A percentile compares a stretch with the other conserved stretches of the same genome.
phyloP scores from a whole-genome alignment of 2,329 filamentous ascomycete genomes.

The Diaporthe sp. region DNA sequence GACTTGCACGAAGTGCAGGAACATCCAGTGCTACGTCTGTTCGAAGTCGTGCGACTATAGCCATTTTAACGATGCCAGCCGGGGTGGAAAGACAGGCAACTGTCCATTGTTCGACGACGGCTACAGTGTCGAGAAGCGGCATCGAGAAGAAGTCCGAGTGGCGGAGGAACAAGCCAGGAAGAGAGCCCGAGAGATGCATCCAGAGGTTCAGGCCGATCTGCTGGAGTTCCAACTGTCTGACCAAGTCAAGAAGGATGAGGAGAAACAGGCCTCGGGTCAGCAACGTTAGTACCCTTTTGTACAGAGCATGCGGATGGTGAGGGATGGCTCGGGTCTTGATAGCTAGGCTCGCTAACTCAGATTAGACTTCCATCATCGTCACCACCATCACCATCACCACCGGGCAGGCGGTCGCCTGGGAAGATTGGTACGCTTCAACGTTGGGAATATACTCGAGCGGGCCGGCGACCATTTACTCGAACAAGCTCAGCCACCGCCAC shows the following conservation, averaged over 20 bases:
- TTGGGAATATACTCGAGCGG: background rate
- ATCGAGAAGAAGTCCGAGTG: conserved; percentile 72
- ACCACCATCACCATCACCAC: conserved; percentile 2
- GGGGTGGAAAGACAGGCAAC: conserved; percentile 64
- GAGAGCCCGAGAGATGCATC: conserved; percentile 70
- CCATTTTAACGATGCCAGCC: conserved; percentile 74
- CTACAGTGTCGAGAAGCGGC: conserved; percentile 64
- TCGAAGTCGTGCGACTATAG: conserved; percentile 75
- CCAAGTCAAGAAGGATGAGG: conserved; percentile 61
- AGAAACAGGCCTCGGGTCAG: conserved; percentile 36
- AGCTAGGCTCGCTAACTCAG: conserved; percentile 24
- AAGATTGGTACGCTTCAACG: background rate
- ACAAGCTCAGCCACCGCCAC: background rate
- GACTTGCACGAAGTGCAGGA: conserved; percentile 73
- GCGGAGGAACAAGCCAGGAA: conserved; percentile 72
- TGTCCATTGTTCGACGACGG: conserved; percentile 78
- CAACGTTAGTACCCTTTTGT: conserved; percentile 33
- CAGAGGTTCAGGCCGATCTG: conserved; percentile 69
- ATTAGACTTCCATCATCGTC: background rate
- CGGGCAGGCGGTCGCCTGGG: background rate
- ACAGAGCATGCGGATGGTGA: conserved; percentile 2
- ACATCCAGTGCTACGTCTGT: conserved; percentile 79
- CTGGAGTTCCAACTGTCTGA: conserved; percentile 73
- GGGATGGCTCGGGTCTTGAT: background rate
- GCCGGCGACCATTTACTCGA: background rate